Percentiles rank a stretch among this genome's conserved stretches.
Conservation (phyloP, 1,284 basidiomycete genomes). For the Fomitopsis pinicola region DNA sequence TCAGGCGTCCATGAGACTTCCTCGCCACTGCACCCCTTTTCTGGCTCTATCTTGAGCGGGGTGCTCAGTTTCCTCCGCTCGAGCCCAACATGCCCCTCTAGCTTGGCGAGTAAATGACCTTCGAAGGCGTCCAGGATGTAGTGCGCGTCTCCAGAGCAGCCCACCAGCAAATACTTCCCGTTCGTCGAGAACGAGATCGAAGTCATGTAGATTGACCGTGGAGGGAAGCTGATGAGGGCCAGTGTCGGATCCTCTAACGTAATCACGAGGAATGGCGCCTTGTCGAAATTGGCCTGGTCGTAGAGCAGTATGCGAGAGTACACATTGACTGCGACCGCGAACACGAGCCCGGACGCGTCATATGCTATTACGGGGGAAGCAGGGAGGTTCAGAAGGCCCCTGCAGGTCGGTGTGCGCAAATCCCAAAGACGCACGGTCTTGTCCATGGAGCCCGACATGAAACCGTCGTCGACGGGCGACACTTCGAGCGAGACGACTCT, state of each 20-base stretch:
- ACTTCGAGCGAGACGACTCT: constrained; percentile 89
- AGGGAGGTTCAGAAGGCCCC: constrained; percentile 68
- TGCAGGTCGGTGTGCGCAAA: constrained; percentile 73
- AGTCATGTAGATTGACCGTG: constrained; percentile 88
- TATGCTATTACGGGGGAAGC: constrained; percentile 85
- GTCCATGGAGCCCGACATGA: constrained; percentile 92
- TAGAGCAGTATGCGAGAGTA: constrained; percentile 86
- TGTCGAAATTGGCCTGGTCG: constrained; percentile 86
- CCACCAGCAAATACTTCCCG: constrained; percentile 87
- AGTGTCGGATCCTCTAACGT: constrained; percentile 80
- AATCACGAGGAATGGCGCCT: constrained; percentile 84
- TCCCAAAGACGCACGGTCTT: constrained; percentile 98
- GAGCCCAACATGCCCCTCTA: constrained; percentile 79
- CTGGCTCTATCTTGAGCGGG: constrained; percentile 61
- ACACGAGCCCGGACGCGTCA: constrained; percentile 86
- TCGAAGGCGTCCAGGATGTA: constrained; percentile 91
- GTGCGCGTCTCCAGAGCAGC: constrained; percentile 90
- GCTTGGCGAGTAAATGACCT: constrained; percentile 74
- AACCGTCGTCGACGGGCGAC: constrained; percentile 91
- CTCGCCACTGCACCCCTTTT: constrained; percentile 79
- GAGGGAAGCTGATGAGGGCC: constrained; percentile 70
- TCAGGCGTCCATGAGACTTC: constrained; percentile 93
- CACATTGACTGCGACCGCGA: constrained; percentile 88
- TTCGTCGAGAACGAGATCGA: constrained; percentile 88
- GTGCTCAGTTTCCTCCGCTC: constrained; percentile 33